These are phyloP conservation scores for Plasmopara muralis DNA, from an alignment of 352 stramenopile species.

Conservation along the genomic window DNA sequence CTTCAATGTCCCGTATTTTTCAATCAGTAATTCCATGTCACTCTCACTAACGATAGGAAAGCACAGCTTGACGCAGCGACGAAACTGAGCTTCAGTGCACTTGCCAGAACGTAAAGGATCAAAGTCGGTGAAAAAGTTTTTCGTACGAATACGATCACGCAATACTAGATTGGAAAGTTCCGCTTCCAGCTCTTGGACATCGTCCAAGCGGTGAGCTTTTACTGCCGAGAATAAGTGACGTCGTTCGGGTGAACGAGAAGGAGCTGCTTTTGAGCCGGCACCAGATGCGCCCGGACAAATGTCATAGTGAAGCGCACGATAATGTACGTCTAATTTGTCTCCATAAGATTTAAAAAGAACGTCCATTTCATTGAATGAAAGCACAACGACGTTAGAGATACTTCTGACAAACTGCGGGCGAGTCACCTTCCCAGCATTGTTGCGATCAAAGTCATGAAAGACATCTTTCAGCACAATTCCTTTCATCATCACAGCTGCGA, in stretches of 20 bases:
- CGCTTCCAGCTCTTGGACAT: constrained; percentile 45
- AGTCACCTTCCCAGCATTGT: constrained; percentile 78
- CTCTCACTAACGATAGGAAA: constrained; percentile 56
- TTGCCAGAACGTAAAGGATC: constrained; percentile 68
- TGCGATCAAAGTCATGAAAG: constrained; percentile 82
- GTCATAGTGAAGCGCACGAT: constrained; percentile 64
- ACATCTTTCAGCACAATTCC: constrained; percentile 84
- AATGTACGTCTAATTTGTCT: constrained; percentile 72
- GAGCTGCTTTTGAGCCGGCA: constrained; percentile 20
- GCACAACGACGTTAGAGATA: constrained; percentile 53
- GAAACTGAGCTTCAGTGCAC: constrained; percentile 72
- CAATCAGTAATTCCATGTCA: constrained; percentile 49
- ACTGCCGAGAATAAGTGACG: constrained; percentile 39
- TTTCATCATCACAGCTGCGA: constrained; percentile 61
- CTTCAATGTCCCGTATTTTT: constrained; percentile 46
- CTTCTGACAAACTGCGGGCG: constrained; percentile 72
- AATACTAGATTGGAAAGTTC: constrained; percentile 50
- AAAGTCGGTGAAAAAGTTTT: constrained; percentile 84
- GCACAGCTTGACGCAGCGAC: constrained; percentile 71
- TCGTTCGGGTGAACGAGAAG: constrained; percentile 44
- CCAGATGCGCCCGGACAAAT: constrained; percentile 39
- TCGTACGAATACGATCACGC: constrained; percentile 72
- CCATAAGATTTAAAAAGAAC: constrained; percentile 65
- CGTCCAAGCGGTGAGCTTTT: constrained; percentile 14
- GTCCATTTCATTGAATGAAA: constrained; percentile 46